Evolutionary conservation across 345 rosid genomes (phyloP).

Genomic region (Lagerstroemia speciosa): DNA sequence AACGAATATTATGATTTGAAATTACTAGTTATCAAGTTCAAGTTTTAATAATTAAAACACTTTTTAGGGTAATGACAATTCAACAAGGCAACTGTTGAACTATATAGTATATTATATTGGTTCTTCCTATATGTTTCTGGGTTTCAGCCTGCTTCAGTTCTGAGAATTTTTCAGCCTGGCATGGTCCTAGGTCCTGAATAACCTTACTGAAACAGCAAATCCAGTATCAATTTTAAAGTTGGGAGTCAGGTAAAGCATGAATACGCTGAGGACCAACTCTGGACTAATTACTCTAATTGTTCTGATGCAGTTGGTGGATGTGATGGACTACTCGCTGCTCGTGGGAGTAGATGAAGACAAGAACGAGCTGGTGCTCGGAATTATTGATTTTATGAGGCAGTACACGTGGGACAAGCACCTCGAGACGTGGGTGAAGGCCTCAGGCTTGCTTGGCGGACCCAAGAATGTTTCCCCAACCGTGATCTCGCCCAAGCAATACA

Average conservation of each 20-base stretch:
- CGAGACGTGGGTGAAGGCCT: slow-evolving; percentile 86
- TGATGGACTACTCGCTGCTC: slow-evolving; percentile 92
- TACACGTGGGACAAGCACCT: slow-evolving; percentile 99
- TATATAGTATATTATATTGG: not conserved
- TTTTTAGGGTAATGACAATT: not conserved
- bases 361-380: slow-evolving; percentile 77
- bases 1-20: not conserved
- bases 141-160: not conserved
- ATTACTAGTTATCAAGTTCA: not conserved
- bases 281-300: not conserved
- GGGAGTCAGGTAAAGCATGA: not conserved
- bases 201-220: not conserved
- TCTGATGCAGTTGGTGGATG: slow-evolving; percentile 62
- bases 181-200: too few relatives aligned
- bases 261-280: not conserved
- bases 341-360: slow-evolving; percentile 93
- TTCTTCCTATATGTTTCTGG: not conserved
- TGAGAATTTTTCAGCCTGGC: not conserved
- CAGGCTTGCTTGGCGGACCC: slow-evolving; percentile 90
- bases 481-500: slow-evolving; percentile 93
- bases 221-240: not conserved
- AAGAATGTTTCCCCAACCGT: slow-evolving; percentile 76
- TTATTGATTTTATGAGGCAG: slow-evolving; percentile 94
- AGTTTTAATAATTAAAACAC: not conserved
- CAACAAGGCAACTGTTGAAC: not conserved